A percentile compares a stretch with the other conserved stretches of the same genome.
Conservation (phyloP, 257 asterid species). For the Ilex aquifolium region DNA sequence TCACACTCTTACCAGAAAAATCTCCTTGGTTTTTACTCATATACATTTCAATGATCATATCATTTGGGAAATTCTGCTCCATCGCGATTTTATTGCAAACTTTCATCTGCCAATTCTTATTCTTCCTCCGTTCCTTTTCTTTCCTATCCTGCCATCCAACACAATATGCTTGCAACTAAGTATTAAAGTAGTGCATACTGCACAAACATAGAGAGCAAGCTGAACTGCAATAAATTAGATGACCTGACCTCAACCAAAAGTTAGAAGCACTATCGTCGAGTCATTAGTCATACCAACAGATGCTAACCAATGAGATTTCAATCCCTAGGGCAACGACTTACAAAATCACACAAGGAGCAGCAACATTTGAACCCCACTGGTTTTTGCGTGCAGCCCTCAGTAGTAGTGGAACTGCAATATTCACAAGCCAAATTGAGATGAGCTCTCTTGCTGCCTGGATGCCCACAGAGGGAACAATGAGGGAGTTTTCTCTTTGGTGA, state of each 20-base stretch:
- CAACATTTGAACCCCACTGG: conserved; percentile 66
- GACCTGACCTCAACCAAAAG: neutral
- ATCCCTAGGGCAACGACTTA: conserved; percentile 19
- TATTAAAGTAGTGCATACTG: neutral
- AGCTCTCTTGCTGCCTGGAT: conserved; percentile 80
- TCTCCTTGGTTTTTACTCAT: conserved; percentile 36
- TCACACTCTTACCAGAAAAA: conserved; percentile 40
- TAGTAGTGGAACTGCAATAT: conserved; percentile 45
- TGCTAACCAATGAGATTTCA: neutral
- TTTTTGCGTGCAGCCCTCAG: conserved; percentile 56
- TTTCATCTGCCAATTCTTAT: conserved; percentile 52
- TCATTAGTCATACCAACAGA: neutral
- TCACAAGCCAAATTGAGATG: conserved; percentile 70
- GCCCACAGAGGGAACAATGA: conserved; percentile 95
- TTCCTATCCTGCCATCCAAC: conserved; percentile 53
- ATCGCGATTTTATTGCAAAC: conserved; percentile 70
- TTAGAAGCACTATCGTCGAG: neutral
- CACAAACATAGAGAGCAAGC: neutral
- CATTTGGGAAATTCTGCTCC: conserved; percentile 57
- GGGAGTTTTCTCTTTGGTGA: conserved; percentile 43
- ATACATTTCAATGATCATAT: conserved; percentile 66
- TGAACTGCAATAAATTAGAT: neutral
- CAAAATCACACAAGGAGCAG: conserved; percentile 67
- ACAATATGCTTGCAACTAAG: neutral
- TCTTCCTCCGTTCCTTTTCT: conserved; percentile 56